Evolutionary conservation across 2,329 filamentous ascomycete species (phyloP).

Genomic region (Coniochaeta ligniaria): DNA sequence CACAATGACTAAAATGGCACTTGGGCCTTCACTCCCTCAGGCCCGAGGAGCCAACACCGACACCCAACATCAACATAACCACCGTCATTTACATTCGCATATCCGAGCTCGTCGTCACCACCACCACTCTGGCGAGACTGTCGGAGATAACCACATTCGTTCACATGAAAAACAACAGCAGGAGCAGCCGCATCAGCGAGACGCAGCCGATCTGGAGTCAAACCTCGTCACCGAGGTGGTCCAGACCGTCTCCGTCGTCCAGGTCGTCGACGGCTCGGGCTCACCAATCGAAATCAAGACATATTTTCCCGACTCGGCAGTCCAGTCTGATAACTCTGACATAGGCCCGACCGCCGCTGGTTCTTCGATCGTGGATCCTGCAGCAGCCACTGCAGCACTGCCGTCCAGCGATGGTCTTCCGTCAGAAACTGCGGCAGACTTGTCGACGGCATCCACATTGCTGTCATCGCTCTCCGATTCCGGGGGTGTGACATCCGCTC

Average conservation of each 20-base stretch:
- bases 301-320: conserved; percentile 27
- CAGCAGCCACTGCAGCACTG: conserved; percentile 4
- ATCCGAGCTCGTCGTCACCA: conserved; percentile 16
- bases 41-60: conserved; percentile 22
- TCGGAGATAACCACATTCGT: conserved; percentile 15
- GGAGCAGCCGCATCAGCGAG: conserved; percentile 13
- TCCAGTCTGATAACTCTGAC: conserved; percentile 26
- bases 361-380: background rate
- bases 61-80: conserved; percentile 22
- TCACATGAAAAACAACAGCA: conserved; percentile 11
- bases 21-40: conserved; percentile 43
- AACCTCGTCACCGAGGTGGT: conserved; percentile 37
- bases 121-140: background rate
- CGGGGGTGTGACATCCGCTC: conserved; percentile 22
- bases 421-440: background rate
- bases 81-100: conserved; percentile 16
- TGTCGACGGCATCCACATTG: conserved; percentile 4
- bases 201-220: conserved; percentile 15
- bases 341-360: conserved; percentile 26
- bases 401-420: conserved; percentile 3
- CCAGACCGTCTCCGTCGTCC: conserved; percentile 48
- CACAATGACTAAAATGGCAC: conserved; percentile 37
- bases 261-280: conserved; percentile 42
- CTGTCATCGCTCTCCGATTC: conserved; percentile 14
- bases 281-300: conserved; percentile 37